Evolutionary conservation across 2,329 filamentous ascomycete genomes (phyloP).

Genomic region (Botrytis sinoallii): DNA sequence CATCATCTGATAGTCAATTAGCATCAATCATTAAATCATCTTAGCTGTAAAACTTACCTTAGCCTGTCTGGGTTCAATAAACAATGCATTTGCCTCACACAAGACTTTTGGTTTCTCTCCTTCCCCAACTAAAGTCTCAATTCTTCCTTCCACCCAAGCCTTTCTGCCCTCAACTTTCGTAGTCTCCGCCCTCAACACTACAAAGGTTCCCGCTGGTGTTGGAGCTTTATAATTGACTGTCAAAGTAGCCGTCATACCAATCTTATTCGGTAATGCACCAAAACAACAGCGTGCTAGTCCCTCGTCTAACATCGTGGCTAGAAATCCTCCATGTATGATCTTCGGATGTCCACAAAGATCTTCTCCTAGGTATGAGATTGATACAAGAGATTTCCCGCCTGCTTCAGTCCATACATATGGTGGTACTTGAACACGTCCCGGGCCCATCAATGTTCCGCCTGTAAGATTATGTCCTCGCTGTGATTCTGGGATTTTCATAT

Average conservation of each 20-base stretch:
- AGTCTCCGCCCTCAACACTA: slow-evolving; percentile 77
- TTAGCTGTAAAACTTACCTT: slow-evolving; percentile 40
- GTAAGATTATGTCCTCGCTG: slow-evolving; percentile 76
- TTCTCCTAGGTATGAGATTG: slow-evolving; percentile 72
- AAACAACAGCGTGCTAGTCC: slow-evolving; percentile 86
- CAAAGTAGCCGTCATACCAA: slow-evolving; percentile 82
- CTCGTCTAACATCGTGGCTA: slow-evolving; percentile 93
- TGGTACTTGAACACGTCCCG: slow-evolving; percentile 74
- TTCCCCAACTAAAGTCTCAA: slow-evolving; percentile 71
- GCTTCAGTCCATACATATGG: slow-evolving; percentile 74
- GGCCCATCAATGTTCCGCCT: slow-evolving; percentile 72
- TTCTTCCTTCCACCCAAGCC: slow-evolving; percentile 84
- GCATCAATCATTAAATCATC: neutral
- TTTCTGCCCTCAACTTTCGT: slow-evolving; percentile 87
- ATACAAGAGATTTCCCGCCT: slow-evolving; percentile 65
- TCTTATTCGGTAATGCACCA: slow-evolving; percentile 78
- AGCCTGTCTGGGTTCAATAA: slow-evolving; percentile 83
- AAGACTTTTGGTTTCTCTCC: slow-evolving; percentile 64
- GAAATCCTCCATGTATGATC: slow-evolving; percentile 83
- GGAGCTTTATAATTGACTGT: slow-evolving; percentile 81
- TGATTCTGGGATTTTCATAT: slow-evolving; percentile 75
- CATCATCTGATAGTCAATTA: slow-evolving; percentile 23
- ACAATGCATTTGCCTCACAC: slow-evolving; percentile 81
- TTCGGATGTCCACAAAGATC: slow-evolving; percentile 86
- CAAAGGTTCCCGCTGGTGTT: slow-evolving; percentile 68